Evolutionary conservation across 805 yeast species (phyloP), one percentile per base, ranked within the genome.

Genomic region (Starmera quercuum): DNA sequence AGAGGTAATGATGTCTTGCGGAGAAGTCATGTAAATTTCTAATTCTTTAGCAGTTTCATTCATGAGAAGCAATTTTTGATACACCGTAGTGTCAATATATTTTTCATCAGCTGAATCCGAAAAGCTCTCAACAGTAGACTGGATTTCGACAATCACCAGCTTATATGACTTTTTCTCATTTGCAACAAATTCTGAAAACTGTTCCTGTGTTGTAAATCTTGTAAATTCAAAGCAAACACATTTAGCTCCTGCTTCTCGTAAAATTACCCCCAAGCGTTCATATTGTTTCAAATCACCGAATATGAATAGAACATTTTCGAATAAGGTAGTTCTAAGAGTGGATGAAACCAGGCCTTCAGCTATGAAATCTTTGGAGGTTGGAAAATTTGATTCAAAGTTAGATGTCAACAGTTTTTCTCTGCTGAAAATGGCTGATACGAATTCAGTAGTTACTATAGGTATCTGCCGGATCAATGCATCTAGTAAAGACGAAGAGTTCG

Each of bases 401-500:
- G 26, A 15, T 19, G 41, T 37, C 28, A 44, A 24, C 12, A 17
- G 26, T 5, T 40, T 41, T 6, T 41, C 47, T 3, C 38, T 30
- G 2, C 23, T 35, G 2, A 32, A 23, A 1, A 61, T 26, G 0
- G 47, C 47, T 3, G 46, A 35, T 1, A 46, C 35, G 34, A 39
- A 61, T 2, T 41, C 50, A 7, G 35, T 32, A 10, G 39, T 41
- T 3, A 55, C 54, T 2, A 64, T 40, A 1, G 64, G 62, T 0
- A 61, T 42, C 8, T 42, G 46, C 7, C 38, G 33, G 13, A 55
- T 42, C 35, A 63, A 34, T 0, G 68, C 67, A 13, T 48, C 54
- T 20, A 59, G 37, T 3, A 55, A 34, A 25, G 50, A 51, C n/a
- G 55, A 37, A 3, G 21, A 27, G 13, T 27, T 21, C 8, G 27